Percentiles rank a stretch among this genome's conserved stretches.
Conservation (phyloP, 2,329 filamentous ascomycete species). For the Exophiala dermatitidis region DNA sequence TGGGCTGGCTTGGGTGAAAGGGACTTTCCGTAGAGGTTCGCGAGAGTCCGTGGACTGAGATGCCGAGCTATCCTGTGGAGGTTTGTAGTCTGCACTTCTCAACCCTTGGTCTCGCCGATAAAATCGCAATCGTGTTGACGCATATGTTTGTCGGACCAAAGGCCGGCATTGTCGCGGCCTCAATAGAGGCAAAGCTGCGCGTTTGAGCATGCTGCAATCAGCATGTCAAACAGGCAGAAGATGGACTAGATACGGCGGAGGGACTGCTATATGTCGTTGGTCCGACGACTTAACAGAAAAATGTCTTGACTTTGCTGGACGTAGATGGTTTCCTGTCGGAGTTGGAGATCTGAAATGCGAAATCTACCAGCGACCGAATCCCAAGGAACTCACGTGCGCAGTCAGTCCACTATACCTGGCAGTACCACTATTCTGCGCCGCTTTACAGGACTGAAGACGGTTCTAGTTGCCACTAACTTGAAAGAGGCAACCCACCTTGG, state of each 20-base stretch:
- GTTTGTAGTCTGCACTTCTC: slow-evolving; percentile 26
- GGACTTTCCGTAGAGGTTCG: slow-evolving; percentile 15
- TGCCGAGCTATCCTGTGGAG: slow-evolving; percentile 4
- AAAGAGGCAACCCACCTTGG: neutral
- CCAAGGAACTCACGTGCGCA: too few species aligned
- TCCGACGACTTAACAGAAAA: too few species aligned
- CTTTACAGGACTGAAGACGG: too few species aligned
- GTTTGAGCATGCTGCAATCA: slow-evolving; percentile 37
- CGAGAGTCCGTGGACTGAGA: slow-evolving; percentile 3
- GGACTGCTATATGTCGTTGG: neutral
- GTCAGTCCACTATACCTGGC: too few species aligned
- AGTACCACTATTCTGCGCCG: too few species aligned
- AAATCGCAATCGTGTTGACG: slow-evolving; percentile 33
- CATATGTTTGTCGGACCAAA: slow-evolving; percentile 33
- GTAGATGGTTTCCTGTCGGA: neutral
- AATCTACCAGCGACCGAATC: neutral
- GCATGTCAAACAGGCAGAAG: slow-evolving; percentile 7
- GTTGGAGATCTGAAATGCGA: neutral
- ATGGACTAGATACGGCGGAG: neutral
- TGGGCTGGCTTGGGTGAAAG: slow-evolving; percentile 5
- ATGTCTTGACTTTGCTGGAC: too few species aligned
- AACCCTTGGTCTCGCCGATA: slow-evolving; percentile 35
- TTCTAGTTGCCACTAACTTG: neutral
- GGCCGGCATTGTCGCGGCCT: slow-evolving; percentile 32
- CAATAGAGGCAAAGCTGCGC: slow-evolving; percentile 39